Base-by-base conservation (phyloP, 805 yeast species). In the Cyberlindnera maclurae region DNA sequence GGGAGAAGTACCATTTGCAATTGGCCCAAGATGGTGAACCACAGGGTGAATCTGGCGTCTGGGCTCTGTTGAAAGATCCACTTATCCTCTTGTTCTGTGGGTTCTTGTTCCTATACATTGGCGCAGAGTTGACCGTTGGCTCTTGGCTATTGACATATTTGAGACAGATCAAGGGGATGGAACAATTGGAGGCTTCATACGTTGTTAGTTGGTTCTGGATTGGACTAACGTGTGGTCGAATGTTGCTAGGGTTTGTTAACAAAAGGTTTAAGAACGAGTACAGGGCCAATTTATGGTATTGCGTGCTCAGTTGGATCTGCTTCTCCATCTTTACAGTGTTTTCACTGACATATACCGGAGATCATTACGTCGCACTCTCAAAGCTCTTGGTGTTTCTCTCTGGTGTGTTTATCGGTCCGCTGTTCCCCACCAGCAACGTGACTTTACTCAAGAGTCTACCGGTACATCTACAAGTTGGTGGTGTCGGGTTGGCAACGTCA, bases 401-500 rank as follows among this genome's bases (percentile, higher is more conserved):
- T 20, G 90, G 89, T 3, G 53, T 77, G 3, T 71, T 71, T 47
- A 70, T 78, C 29, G 90, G 89, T 0, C 89, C 89, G 2, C 62
- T 76, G 27, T 82, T 79, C 58, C 88, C 94, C 1, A 78, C 89
- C 6, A 74, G 83, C 0, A 76, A 82, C 36, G 73, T 82, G 12
- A 71, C 80, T 9, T 69, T 86, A 2, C 58, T 82, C 33, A 75
- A 77, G 39, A 62, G 77, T 2, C 56, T 86, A 31, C 95, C 95
- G 0, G 58, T 62, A 20, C 68, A 66, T 30, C 60, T 71, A 37
- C 82, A 82, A 38, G 73, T 82, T 9, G 60, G 75, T 13, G 89
- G 87, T 1, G 70, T 86, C 8, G 89, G 95, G 0, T 65, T 82
- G 38, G 75, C 82, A 15, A 78, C 88, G 40, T 88, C 93, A 0